A percentile compares a stretch with the other conserved stretches of the same genome.
Evolutionary conservation across 2,329 filamentous ascomycete genomes (phyloP).

Genomic region (Cladosporium sp.): DNA sequence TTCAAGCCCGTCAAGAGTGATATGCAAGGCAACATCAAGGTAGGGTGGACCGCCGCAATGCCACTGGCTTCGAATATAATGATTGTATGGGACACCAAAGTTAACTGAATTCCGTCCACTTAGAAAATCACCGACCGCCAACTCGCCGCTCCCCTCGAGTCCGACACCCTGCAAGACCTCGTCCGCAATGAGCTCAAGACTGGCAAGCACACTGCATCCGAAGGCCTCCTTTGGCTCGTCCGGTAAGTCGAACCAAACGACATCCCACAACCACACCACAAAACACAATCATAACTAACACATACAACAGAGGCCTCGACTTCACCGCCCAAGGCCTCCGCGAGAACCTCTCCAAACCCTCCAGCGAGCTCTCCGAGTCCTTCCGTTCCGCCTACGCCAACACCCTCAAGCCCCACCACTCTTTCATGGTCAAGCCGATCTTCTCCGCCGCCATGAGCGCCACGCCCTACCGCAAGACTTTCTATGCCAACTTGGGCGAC

Average conservation of each 20-base stretch:
- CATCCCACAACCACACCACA: not conserved
- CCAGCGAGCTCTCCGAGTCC: slow-evolving; percentile 77
- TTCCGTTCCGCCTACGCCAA: slow-evolving; percentile 82
- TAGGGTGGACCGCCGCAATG: slow-evolving; percentile 42
- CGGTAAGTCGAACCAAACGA: slow-evolving; percentile 58
- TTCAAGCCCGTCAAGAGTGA: slow-evolving; percentile 91
- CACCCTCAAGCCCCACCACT: slow-evolving; percentile 91
- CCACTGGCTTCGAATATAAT: not conserved
- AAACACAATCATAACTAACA: not conserved
- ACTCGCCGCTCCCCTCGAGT: slow-evolving; percentile 73
- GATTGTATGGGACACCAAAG: not conserved
- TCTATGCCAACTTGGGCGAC: slow-evolving; percentile 81
- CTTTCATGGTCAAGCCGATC: slow-evolving; percentile 83
- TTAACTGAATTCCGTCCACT: not conserved
- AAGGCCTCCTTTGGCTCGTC: slow-evolving; percentile 87
- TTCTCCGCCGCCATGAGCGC: slow-evolving; percentile 93
- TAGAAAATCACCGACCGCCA: slow-evolving; percentile 89
- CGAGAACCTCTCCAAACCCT: slow-evolving; percentile 67
- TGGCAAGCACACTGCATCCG: slow-evolving; percentile 84
- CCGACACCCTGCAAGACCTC: slow-evolving; percentile 81
- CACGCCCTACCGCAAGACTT: slow-evolving; percentile 89
- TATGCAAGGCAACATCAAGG: slow-evolving; percentile 88
- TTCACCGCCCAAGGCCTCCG: slow-evolving; percentile 86
- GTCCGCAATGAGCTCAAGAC: slow-evolving; percentile 83
- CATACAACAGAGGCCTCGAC: slow-evolving; percentile 71